Evolutionary conservation across 2,329 filamentous ascomycete genomes (phyloP), one percentile per base, ranked within the genome.

Genomic region (Monosporascus sp.): DNA sequence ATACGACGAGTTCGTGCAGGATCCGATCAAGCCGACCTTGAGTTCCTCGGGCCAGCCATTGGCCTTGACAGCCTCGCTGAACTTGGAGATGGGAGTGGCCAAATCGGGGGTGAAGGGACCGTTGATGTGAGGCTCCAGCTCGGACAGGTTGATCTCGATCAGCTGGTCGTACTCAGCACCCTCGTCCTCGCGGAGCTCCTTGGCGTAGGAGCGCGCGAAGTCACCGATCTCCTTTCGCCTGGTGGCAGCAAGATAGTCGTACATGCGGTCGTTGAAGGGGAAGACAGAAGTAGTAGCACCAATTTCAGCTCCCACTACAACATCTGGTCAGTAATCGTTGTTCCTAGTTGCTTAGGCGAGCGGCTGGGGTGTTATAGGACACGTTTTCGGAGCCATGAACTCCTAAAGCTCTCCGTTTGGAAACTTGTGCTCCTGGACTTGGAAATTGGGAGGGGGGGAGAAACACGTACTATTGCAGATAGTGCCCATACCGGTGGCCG

Each of bases 71-170:
- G 90, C 90, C 68, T 95, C 87, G 75, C 89, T 90, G 79, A 97
- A 96, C 80, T 97, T 94, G 76, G 90, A 96, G 72, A 99, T 95
- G 49, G 94, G 94, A 7, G 94, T 97, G 52, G 91, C 92, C 76
- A 99, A 81, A 84, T 99, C 94, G 57, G 94, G 94, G 27, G 94
- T 99, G 84, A 97, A 97, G 60, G 94, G 94, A 61, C 94, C 94
- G 80, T 99, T 99, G 79, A 99, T 91, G 72, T 97, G 90, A 62
- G 94, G 94, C 80, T 99, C 94, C 48, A 99, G 87, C 74, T 93
- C 89, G 54, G 84, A 88, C 51, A 99, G 84, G 80, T 99, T 93
- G 76, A 99, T 90, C 77, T 97, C 93, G 67, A 97, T 90, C 62
- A 97, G 74, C 76, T 97, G 83, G 73, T 99, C 94, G 74, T 97